Evolutionary conservation across 805 yeast genomes (phyloP).

Genomic region (Aciculoconidium aculeatum): DNA sequence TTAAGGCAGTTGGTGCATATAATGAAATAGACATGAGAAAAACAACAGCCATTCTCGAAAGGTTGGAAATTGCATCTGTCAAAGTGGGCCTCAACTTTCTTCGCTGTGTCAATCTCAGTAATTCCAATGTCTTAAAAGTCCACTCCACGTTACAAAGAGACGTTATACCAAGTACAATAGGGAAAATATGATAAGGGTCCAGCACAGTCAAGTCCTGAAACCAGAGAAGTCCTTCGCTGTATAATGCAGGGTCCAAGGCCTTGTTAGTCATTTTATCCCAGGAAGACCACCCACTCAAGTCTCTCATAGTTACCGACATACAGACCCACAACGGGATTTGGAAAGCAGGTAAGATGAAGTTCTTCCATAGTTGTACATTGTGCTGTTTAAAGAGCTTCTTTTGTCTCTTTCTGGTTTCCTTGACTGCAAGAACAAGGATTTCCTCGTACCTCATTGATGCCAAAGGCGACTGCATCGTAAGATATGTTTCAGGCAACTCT

Average conservation of each 20-base stretch:
- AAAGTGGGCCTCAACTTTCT: constrained; percentile 48
- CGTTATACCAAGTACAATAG: constrained; percentile 63
- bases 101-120: constrained; percentile 40
- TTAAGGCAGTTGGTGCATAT: constrained; percentile 79
- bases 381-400: constrained; percentile 60
- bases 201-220: constrained; percentile 50
- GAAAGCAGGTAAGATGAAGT: constrained; percentile 63
- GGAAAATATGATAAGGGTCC: constrained; percentile 61
- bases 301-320: constrained; percentile 68
- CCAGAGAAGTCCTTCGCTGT: constrained; percentile 58
- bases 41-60: constrained; percentile 70
- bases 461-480: constrained; percentile 22
- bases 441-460: constrained; percentile 66
- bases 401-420: constrained; percentile 75
- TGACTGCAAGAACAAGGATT: constrained; percentile 63
- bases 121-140: constrained; percentile 60
- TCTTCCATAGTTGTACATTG: constrained; percentile 76
- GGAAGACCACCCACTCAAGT: constrained; percentile 63
- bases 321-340: constrained; percentile 88
- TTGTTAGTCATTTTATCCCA: constrained; percentile 38
- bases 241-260: constrained; percentile 46
- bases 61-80: constrained; percentile 58
- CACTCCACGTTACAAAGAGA: constrained; percentile 79
- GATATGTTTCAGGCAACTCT: constrained; percentile 7
- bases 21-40: constrained; percentile 79